Percentiles rank a stretch among this genome's conserved stretches.
phyloP scores from a whole-genome alignment of 768 basidiomycete genomes.

The Dentipellis sp. region DNA sequence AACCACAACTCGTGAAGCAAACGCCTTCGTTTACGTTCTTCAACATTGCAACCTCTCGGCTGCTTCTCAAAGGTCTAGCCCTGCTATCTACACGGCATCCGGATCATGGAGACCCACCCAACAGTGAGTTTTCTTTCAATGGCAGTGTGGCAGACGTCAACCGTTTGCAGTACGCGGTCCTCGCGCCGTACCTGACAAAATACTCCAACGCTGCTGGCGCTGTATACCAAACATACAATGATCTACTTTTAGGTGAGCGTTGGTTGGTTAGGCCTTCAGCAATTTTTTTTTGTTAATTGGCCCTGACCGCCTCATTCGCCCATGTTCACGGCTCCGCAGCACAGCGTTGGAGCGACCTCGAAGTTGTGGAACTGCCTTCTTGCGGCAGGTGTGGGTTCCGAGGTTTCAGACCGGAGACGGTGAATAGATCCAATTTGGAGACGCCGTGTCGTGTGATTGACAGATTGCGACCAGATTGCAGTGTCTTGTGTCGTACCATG shows the following conservation, averaged over 20 bases:
- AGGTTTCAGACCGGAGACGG: slow-evolving; percentile 6
- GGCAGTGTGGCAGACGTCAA: not conserved
- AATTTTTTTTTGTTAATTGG: too few species aligned
- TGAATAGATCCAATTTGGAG: too few species aligned
- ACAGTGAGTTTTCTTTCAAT: not conserved
- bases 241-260: slow-evolving; percentile 8
- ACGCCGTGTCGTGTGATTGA: not conserved
- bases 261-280: too few species aligned
- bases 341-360: slow-evolving; percentile 9
- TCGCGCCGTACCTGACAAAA: not conserved
- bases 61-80: too few species aligned
- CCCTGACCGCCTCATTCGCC: too few species aligned
- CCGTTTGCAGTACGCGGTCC: slow-evolving; percentile 1
- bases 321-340: not conserved
- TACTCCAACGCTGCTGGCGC: slow-evolving; percentile 7
- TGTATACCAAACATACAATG: slow-evolving; percentile 12
- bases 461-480: not conserved
- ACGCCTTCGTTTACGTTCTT: too few species aligned
- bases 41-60: too few species aligned
- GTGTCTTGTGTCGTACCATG: slow-evolving; percentile 4
- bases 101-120: not conserved
- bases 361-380: slow-evolving; percentile 9
- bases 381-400: slow-evolving; percentile 11
- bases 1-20: too few species aligned
- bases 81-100: not conserved